phyloP scores from a whole-genome alignment of 129 eudicot genomes.

The Ambrosia trifida region DNA sequence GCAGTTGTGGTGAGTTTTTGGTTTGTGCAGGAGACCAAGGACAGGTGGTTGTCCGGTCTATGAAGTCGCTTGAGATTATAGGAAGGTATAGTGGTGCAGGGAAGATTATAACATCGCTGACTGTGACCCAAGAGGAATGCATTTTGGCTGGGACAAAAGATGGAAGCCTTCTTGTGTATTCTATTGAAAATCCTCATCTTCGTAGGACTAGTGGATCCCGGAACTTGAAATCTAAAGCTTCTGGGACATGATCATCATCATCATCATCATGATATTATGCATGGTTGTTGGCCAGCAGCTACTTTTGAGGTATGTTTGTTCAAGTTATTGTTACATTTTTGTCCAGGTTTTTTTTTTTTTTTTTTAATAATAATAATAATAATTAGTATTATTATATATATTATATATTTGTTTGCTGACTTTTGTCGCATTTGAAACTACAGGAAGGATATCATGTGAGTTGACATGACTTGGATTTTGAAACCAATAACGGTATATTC shows the following conservation, averaged over 20 bases:
- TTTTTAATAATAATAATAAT: too few species aligned
- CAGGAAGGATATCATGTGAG: not conserved
- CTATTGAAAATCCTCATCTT: constrained; percentile 90
- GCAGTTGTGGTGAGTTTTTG: constrained; percentile 89
- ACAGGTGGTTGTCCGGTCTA: constrained; percentile 82
- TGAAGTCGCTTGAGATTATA: constrained; percentile 80
- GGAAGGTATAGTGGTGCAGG: constrained; percentile 72
- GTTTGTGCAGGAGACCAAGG: constrained; percentile 98
- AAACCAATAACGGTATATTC: constrained; percentile 11
- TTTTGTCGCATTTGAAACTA: not conserved
- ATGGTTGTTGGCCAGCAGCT: constrained; percentile 5
- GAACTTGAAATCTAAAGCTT: constrained; percentile 50
- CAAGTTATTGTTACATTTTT: not conserved
- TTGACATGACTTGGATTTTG: not conserved
- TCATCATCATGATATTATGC: constrained; percentile 18
- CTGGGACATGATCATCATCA: constrained; percentile 28
- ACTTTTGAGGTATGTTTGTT: constrained; percentile 29
- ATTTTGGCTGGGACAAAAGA: constrained; percentile 95
- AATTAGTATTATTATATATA: not conserved
- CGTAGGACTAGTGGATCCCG: constrained; percentile 47
- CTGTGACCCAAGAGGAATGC: constrained; percentile 94
- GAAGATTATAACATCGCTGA: constrained; percentile 67
- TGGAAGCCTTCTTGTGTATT: constrained; percentile 85
- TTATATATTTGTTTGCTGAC: not conserved
- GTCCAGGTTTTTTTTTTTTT: too few species aligned